Evolutionary conservation across 345 rosid species (phyloP).

Genomic region (Eucalyptus rudis): DNA sequence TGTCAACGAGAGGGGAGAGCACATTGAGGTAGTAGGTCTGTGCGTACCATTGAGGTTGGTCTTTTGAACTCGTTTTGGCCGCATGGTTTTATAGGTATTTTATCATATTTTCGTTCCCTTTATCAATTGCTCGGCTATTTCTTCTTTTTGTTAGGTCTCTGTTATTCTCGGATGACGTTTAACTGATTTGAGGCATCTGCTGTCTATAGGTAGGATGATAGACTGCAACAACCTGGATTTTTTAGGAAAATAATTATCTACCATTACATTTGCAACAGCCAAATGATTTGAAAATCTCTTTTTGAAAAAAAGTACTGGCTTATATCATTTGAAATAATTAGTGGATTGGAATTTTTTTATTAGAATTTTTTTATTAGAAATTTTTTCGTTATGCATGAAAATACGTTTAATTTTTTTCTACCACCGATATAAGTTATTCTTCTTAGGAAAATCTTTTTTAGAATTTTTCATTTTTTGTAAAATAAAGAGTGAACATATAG

Average conservation of each 20-base stretch:
- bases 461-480: fast-evolving
- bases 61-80: neutral
- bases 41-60: neutral
- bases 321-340: neutral
- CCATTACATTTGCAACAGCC: neutral
- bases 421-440: neutral
- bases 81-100: neutral
- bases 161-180: neutral
- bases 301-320: fast-evolving
- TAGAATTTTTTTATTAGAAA: too few relatives aligned
- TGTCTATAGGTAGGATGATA: neutral
- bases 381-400: fast-evolving
- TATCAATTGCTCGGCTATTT: neutral
- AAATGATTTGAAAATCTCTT: neutral
- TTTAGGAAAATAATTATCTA: neutral
- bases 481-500: too few relatives aligned
- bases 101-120: neutral
- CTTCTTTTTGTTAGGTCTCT: neutral
- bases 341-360: too few relatives aligned
- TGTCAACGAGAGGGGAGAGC: neutral
- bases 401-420: neutral
- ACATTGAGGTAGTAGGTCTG: neutral
- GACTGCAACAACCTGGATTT: neutral
- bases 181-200: neutral
- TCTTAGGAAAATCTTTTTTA: neutral